Base-by-base conservation (phyloP, 352 stramenopile species). In the Phytophthora melonis region DNA sequence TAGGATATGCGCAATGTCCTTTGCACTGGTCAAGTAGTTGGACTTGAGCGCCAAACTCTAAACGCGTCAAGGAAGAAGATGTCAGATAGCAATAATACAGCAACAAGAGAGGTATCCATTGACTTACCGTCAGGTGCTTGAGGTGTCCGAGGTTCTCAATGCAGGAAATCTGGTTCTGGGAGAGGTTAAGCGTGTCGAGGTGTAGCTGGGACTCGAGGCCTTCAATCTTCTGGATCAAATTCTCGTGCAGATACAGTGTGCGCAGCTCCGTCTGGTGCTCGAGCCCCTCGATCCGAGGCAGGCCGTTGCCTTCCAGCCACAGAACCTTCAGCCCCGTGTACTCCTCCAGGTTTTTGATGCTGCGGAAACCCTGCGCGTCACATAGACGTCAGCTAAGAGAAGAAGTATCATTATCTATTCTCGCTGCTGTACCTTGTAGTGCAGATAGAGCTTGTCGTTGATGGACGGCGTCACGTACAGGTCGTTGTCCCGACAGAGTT, bases 381-480 rank as follows among this genome's bases (percentile, higher is more conserved):
- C n/a, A 13, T 7, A 55, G 8, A 18, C 10, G 27, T 16, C 8
- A 30, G 14, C 25, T 9, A 53, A 30, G 11, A 41, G 19, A 41
- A 0, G 13, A n/a, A 9, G 4, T 16, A 8, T 4, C 19, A 32
- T 8, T 21, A 21, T 36, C 0, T 18, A 47, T 16, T 19, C 18
- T 23, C 18, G 14, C 14, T 23, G 3, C 14, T 21, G 14, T 21
- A 83, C 84, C 78, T 98, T 98, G 84, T 99, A 98, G 78, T 99
- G 96, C 30, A 99, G 79, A 70, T 99, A 99, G 39, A 99, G 84
- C 65, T 97, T 98, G 78, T 99, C 95, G 78, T 99, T 99, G 72
- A 99, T 90, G 69, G 79, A 64, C 25, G 97, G 90, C 45, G 94
- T 98, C 55, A 90, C 79, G 74, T 99, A 98, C 53, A 97, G 79